These are phyloP conservation scores for Mucuna pruriens DNA, from an alignment of 306 rosid species.

Conservation along the genomic window DNA sequence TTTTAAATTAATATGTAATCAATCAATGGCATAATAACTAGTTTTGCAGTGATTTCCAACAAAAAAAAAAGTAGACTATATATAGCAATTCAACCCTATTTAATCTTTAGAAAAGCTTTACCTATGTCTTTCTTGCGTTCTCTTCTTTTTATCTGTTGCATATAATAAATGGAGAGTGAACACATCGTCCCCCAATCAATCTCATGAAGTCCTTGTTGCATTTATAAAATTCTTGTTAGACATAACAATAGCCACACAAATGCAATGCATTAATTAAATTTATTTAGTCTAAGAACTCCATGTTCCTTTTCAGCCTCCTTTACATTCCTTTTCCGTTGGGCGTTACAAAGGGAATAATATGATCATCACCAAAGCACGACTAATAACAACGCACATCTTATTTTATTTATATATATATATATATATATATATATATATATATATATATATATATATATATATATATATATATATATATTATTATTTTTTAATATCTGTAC, in stretches of 20 bases:
- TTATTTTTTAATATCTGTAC: background rate
- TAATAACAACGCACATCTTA: no score
- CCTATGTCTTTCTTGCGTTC: background rate
- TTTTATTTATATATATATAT: no score
- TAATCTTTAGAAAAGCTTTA: background rate
- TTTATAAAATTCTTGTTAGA: constrained; percentile 48
- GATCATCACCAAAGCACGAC: constrained; percentile 45
- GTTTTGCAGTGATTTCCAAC: background rate
- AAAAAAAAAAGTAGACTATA: background rate
- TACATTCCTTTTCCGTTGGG: constrained; percentile 49
- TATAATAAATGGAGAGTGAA: constrained; percentile 8
- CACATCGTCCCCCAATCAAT: constrained; percentile 45
- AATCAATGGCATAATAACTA: background rate
- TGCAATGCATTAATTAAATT: constrained; percentile 16
- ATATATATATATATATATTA: no score
- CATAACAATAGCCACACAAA: constrained; percentile 47
- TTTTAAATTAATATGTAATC: background rate
- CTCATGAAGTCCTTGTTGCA: constrained; percentile 49
- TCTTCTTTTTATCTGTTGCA: background rate
- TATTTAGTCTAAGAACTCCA: constrained; percentile 37
- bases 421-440: no score
- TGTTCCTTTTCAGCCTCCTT: constrained; percentile 48
- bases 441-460: no score
- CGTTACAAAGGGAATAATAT: constrained; percentile 47
- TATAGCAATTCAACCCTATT: background rate